phyloP scores from a whole-genome alignment of 148 eudicot species.

The Rhododendron ovatum region DNA sequence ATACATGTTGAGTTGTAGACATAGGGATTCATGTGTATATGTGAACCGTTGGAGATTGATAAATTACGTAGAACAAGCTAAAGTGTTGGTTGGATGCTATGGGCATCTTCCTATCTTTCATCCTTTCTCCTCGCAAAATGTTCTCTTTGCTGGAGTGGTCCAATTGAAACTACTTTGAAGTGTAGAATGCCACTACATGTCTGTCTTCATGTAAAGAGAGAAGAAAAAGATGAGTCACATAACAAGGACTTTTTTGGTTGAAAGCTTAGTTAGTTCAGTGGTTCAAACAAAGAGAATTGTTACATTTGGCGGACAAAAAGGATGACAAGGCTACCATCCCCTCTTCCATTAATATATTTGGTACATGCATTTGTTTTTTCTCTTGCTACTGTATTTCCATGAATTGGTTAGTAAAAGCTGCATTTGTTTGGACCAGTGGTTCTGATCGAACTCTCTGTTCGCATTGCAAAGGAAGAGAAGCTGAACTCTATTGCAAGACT shows the following conservation, averaged over 20 bases:
- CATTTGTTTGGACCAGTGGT: conserved; percentile 39
- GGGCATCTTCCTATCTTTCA: background rate
- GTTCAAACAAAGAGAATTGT: background rate
- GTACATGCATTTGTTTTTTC: background rate
- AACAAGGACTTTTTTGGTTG: background rate
- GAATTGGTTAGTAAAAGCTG: background rate
- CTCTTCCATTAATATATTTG: background rate
- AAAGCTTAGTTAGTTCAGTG: background rate
- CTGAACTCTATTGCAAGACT: conserved; percentile 93
- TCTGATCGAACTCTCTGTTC: conserved; percentile 71
- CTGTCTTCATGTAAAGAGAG: background rate
- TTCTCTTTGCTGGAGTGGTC: background rate
- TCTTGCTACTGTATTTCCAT: background rate
- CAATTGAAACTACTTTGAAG: background rate
- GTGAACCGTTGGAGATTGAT: background rate
- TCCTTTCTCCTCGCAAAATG: background rate
- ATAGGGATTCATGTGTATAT: background rate
- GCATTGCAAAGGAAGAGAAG: conserved; percentile 98
- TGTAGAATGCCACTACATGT: background rate
- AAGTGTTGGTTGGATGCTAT: background rate
- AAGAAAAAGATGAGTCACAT: background rate
- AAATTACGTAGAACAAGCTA: background rate
- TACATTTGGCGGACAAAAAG: background rate
- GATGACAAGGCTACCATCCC: background rate
- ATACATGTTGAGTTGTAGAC: background rate